These are phyloP conservation scores for Cladosporium sp. DNA, from an alignment of 2,329 filamentous ascomycete species.

Conservation along the genomic window DNA sequence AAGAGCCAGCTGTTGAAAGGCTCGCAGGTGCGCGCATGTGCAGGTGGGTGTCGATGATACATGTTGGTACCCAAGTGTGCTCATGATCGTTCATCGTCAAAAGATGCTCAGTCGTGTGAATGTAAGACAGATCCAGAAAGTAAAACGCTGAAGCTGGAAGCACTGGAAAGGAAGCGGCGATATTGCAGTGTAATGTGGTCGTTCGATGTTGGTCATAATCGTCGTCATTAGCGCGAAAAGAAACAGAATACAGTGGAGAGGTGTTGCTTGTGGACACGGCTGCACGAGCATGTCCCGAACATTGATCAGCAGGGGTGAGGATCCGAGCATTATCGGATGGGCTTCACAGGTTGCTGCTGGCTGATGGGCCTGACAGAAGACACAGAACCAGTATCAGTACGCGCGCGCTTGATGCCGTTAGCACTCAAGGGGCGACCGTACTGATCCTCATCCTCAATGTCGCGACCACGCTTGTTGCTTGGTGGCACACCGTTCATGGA, in stretches of 20 bases:
- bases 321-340: constrained; percentile 7
- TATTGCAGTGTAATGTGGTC: constrained; percentile 6
- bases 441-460: constrained; percentile 60
- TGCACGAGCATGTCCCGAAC: background rate
- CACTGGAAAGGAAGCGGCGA: constrained; percentile 2
- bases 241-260: constrained; percentile 10
- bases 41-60: background rate
- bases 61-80: background rate
- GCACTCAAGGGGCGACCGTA: constrained; percentile 61
- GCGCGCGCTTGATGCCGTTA: constrained; percentile 68
- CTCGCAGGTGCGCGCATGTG: background rate
- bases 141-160: constrained; percentile 1
- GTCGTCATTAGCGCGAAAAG: constrained; percentile 12
- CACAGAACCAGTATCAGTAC: constrained; percentile 50
- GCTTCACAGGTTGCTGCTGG: constrained; percentile 30
- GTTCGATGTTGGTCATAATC: constrained; percentile 10
- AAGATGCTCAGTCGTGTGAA: background rate
- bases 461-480: constrained; percentile 59
- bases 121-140: constrained; percentile 8
- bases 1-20: constrained; percentile 2
- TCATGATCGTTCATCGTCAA: constrained; percentile 5
- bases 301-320: background rate
- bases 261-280: background rate
- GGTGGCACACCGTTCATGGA: constrained; percentile 61
- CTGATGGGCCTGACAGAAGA: constrained; percentile 25